These are phyloP conservation scores for Cadophora sp. DNA, from an alignment of 2,329 filamentous ascomycete genomes.

Conservation along the genomic window DNA sequence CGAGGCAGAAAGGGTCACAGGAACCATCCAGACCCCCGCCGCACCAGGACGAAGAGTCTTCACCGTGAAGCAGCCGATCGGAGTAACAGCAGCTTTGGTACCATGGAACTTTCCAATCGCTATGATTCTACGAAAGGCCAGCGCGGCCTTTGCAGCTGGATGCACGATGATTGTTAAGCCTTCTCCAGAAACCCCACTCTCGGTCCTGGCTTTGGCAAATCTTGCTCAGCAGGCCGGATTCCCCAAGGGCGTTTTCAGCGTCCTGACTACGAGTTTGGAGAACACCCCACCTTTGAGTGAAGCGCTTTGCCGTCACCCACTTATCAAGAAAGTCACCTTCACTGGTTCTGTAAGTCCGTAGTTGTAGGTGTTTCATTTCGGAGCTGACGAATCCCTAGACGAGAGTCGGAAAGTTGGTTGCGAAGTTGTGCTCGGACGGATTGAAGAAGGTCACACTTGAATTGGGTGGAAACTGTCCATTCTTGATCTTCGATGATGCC, in stretches of 20 bases:
- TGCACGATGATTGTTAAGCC: conserved; percentile 79
- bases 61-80: conserved; percentile 77
- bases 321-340: conserved; percentile 68
- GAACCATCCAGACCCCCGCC: conserved; percentile 64
- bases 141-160: conserved; percentile 72
- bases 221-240: conserved; percentile 63
- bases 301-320: conserved; percentile 60
- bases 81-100: conserved; percentile 71
- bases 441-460: conserved; percentile 71
- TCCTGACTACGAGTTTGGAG: conserved; percentile 64
- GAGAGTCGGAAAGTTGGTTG: conserved; percentile 66
- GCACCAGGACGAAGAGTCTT: conserved; percentile 69
- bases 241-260: conserved; percentile 64
- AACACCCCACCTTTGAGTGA: conserved; percentile 61
- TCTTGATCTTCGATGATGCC: conserved; percentile 69
- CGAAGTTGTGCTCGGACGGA: conserved; percentile 63
- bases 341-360: conserved; percentile 55
- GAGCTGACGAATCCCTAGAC: conserved; percentile 47
- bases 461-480: conserved; percentile 69
- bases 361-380: neutral
- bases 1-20: conserved; percentile 67
- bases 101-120: conserved; percentile 78
- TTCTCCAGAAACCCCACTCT: conserved; percentile 70
- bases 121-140: conserved; percentile 71
- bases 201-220: conserved; percentile 59